Base-by-base conservation (phyloP, 2,329 filamentous ascomycete genomes). In the Xenosphaeropsis pyriputrescens region DNA sequence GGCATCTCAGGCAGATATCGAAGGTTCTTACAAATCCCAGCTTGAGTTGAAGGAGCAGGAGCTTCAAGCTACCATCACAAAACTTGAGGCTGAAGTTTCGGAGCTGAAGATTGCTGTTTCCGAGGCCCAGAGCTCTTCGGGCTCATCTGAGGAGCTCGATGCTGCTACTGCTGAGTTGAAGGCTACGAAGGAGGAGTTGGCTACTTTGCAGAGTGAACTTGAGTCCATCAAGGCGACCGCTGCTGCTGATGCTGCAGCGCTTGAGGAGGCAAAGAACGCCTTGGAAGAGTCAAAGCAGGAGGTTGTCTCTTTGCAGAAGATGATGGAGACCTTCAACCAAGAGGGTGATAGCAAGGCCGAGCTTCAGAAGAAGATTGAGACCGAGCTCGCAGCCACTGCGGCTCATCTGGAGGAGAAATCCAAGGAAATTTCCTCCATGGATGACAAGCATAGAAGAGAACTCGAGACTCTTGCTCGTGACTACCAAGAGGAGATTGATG, bases 401-500 rank as follows among this genome's bases (percentile, higher is more conserved):
- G 45, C 53, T 37, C 41, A 36, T n/a, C 39, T 56, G 8, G 51
- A 56, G n/a, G 46, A 50, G 6, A 54, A 54, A 41, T 44, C 43
- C 11, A 46, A 49, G 31, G 52, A 56, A 35, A 51, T 55, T 17
- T 56, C 63, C 12, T 65, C 65, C 49, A 55, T 75, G 42, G 67
- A 73, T 53, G 54, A 62, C 36, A 65, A 69, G 29, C 70, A 79
- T 49, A 64, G 71, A 42, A 64, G 68, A 45, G 70, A 73, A 50
- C 62, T 79, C 45, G 63, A 70, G 52, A 66, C 65, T 42, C 55
- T 79, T 39, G 72, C 72, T 1, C 61, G 70, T 44, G 73, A 78
- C 45, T 76, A 75, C 45, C 69, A 78, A 51, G 63, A 67, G n/a
- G 73, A 79, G 52, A 77, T 79, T 38, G 73, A 78, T 49, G 68